These are phyloP conservation scores for Pleodorina starrii DNA, from an alignment of 139 green algal genomes.

Conservation along the genomic window DNA sequence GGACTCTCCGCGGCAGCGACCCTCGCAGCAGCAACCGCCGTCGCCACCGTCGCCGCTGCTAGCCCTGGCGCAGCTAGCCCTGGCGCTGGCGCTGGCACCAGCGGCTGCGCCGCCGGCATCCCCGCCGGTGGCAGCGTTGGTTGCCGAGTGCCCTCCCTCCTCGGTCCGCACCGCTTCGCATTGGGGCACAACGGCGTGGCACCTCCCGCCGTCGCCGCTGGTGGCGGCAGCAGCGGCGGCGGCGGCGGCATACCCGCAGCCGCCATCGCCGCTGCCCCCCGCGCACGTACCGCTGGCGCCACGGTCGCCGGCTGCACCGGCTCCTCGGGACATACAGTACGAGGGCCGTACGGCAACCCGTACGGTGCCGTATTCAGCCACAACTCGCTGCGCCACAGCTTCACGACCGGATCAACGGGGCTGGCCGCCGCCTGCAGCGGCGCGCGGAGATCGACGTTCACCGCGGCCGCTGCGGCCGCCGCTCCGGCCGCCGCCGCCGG, in stretches of 20 bases:
- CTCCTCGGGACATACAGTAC: background rate
- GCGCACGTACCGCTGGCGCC: background rate
- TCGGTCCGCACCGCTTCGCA: conserved; percentile 3
- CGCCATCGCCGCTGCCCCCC: no score
- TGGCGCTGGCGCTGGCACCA: background rate
- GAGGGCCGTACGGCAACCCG: background rate
- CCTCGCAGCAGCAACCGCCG: background rate
- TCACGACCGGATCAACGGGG: conserved; percentile 3
- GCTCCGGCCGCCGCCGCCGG: background rate
- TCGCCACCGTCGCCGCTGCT: background rate
- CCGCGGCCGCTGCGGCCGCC: background rate
- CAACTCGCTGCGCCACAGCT: background rate
- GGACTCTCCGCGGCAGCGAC: background rate
- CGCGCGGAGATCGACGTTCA: background rate
- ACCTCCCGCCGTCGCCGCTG: background rate
- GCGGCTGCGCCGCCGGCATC: background rate
- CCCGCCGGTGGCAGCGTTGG: background rate
- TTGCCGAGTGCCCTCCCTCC: background rate
- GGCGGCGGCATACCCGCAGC: background rate
- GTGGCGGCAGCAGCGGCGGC: background rate
- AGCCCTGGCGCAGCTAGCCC: background rate
- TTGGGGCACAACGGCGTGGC: no score
- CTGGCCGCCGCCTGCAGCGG: background rate
- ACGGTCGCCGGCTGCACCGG: background rate
- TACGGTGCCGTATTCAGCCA: background rate